Conservation (phyloP, 169 alveolate species). For the Cryptosporidium tyzzeri region DNA sequence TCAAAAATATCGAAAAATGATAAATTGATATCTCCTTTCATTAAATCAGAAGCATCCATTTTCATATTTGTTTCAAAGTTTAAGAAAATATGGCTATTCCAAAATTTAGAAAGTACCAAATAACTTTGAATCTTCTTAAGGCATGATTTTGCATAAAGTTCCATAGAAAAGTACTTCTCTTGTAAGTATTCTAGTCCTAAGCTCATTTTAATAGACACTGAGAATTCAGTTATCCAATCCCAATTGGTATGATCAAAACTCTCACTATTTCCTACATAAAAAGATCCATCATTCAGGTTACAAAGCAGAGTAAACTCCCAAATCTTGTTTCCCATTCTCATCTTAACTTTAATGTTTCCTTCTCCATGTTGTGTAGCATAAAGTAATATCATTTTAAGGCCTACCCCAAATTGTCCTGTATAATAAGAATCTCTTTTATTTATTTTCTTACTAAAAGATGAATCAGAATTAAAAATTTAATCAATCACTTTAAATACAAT, state of each 20-base stretch:
- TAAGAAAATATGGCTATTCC: slow-evolving; percentile 29
- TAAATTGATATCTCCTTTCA: neutral
- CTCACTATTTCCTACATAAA: slow-evolving; percentile 69
- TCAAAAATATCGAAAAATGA: slow-evolving; percentile 36
- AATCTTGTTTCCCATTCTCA: slow-evolving; percentile 63
- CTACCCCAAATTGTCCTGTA: slow-evolving; percentile 73
- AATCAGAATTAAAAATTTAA: neutral
- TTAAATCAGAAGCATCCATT: neutral
- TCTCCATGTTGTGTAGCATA: slow-evolving; percentile 60
- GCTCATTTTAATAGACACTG: slow-evolving; percentile 29
- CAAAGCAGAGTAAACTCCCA: slow-evolving; percentile 60
- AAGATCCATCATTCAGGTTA: slow-evolving; percentile 44
- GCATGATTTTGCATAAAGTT: slow-evolving; percentile 30
- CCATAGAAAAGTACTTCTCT: slow-evolving; percentile 58
- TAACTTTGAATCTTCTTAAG: slow-evolving; percentile 32
- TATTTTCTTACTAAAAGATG: slow-evolving; percentile 34
- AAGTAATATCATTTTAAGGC: slow-evolving; percentile 74
- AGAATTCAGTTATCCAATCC: slow-evolving; percentile 74
- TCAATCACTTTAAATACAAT: neutral
- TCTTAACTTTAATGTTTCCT: slow-evolving; percentile 39
- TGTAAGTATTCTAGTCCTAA: slow-evolving; percentile 24
- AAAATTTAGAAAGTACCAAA: slow-evolving; percentile 19
- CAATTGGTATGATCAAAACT: slow-evolving; percentile 7
- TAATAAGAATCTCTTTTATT: slow-evolving; percentile 59
- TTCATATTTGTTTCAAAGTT: slow-evolving; percentile 39